A percentile compares a stretch with the other conserved stretches of the same genome.
Evolutionary conservation across 2,329 filamentous ascomycete genomes (phyloP).

Genomic region (Scedosporium minutisporum): DNA sequence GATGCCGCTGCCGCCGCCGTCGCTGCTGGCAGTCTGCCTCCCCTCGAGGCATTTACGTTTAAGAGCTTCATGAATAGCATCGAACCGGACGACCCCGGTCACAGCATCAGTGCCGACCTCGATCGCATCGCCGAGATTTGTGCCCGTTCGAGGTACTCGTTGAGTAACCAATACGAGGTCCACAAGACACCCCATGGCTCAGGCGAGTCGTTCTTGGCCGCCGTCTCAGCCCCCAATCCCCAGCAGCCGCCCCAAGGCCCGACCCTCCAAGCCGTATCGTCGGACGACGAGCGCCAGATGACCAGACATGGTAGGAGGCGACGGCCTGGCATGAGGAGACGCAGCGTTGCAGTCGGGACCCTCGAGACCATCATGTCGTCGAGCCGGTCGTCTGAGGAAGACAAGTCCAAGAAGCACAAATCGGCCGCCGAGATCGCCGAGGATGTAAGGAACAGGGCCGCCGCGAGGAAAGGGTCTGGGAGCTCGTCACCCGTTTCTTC

Average conservation of each 20-base stretch:
- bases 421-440: conserved; percentile 46
- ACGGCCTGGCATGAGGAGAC: conserved; percentile 25
- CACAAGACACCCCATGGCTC: conserved; percentile 54
- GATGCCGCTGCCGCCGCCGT: not conserved
- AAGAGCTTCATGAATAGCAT: conserved; percentile 53
- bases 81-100: conserved; percentile 29
- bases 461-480: conserved; percentile 20
- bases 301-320: conserved; percentile 29
- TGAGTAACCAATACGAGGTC: conserved; percentile 59
- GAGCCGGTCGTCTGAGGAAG: conserved; percentile 54
- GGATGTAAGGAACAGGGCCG: conserved; percentile 40
- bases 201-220: conserved; percentile 36
- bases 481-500: conserved; percentile 21
- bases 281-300: conserved; percentile 42
- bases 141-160: conserved; percentile 52
- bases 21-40: conserved; percentile 31
- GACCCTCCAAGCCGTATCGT: conserved; percentile 47
- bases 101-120: conserved; percentile 46
- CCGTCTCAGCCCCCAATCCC: conserved; percentile 15
- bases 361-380: conserved; percentile 59
- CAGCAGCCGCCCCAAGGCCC: conserved; percentile 31
- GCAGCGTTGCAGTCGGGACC: conserved; percentile 49
- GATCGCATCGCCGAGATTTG: conserved; percentile 60
- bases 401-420: conserved; percentile 45
- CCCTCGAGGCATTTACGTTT: conserved; percentile 55